Conservation (phyloP, 148 eudicot genomes). For the Vaccinium macrocarpon region DNA sequence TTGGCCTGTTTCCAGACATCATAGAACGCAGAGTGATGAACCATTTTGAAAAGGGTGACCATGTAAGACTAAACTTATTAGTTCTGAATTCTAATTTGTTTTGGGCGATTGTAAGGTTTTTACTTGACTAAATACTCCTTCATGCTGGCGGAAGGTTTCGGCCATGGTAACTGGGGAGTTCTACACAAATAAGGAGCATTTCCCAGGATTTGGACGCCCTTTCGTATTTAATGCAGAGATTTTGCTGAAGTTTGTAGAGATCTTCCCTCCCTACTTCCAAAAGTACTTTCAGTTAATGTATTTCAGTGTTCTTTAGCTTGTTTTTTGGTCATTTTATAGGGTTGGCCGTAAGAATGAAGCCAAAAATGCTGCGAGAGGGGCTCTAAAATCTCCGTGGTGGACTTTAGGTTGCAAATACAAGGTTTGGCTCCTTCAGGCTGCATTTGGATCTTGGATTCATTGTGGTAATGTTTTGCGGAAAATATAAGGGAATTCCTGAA, state of each 20-base stretch:
- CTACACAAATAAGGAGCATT: constrained; percentile 83
- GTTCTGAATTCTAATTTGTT: constrained; percentile 9
- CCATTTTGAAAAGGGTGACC: constrained; percentile 71
- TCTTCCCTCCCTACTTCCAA: constrained; percentile 4
- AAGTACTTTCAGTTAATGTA: background rate
- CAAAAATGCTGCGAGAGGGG: constrained; percentile 85
- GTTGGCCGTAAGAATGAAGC: constrained; percentile 81
- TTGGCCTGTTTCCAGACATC: constrained; percentile 92
- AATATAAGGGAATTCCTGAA: background rate
- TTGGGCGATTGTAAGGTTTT: constrained; percentile 7
- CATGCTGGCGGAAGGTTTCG: constrained; percentile 61
- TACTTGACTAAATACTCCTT: constrained; percentile 17
- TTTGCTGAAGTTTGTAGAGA: constrained; percentile 61
- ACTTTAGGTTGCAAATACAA: constrained; percentile 88
- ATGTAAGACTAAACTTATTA: constrained; percentile 46
- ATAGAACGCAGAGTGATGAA: constrained; percentile 74
- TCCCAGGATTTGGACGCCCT: constrained; percentile 99
- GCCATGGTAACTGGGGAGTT: constrained; percentile 95
- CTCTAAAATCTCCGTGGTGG: constrained; percentile 97
- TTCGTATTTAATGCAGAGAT: constrained; percentile 78
- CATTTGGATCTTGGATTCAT: background rate
- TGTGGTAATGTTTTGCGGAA: background rate
- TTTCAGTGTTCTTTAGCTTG: background rate
- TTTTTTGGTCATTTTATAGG: constrained; percentile 34
- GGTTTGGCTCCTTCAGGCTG: constrained; percentile 31